Evolutionary conservation across 371 early-diverging fungal species (phyloP).

Genomic region (Mortierella sp.): DNA sequence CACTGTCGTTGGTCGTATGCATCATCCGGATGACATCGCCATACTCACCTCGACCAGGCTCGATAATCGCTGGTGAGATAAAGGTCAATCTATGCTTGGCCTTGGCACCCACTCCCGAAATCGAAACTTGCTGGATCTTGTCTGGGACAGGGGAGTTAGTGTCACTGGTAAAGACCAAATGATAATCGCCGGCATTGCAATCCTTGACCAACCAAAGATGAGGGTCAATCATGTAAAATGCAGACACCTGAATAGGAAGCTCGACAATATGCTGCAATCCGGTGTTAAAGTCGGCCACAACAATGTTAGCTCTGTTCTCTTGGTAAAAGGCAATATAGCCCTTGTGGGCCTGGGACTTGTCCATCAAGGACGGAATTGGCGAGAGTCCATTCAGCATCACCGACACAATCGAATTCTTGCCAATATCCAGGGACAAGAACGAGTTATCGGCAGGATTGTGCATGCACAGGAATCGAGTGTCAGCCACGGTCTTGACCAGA

Average conservation of each 20-base stretch:
- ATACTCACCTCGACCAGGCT: slow-evolving; percentile 25
- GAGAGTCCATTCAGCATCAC: slow-evolving; percentile 62
- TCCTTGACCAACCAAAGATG: slow-evolving; percentile 69
- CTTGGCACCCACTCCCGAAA: slow-evolving; percentile 46
- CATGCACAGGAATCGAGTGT: slow-evolving; percentile 64
- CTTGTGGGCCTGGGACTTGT: slow-evolving; percentile 56
- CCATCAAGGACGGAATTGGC: slow-evolving; percentile 68
- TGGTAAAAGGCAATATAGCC: slow-evolving; percentile 74
- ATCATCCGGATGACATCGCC: slow-evolving; percentile 38
- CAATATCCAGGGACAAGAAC: slow-evolving; percentile 71
- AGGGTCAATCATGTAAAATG: slow-evolving; percentile 61
- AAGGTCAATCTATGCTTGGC: slow-evolving; percentile 46
- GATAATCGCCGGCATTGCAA: slow-evolving; percentile 59
- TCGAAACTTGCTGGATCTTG: slow-evolving; percentile 40
- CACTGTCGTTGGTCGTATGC: slow-evolving; percentile 51
- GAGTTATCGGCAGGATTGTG: slow-evolving; percentile 79
- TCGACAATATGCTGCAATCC: slow-evolving; percentile 62
- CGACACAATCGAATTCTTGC: slow-evolving; percentile 63
- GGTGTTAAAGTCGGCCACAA: slow-evolving; percentile 71
- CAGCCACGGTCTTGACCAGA: slow-evolving; percentile 54
- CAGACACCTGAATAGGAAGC: slow-evolving; percentile 59
- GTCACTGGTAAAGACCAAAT: slow-evolving; percentile 55
- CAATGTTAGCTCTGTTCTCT: slow-evolving; percentile 60
- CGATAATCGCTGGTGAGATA: slow-evolving; percentile 36
- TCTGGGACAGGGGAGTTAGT: slow-evolving; percentile 25